Conservation (phyloP, 108 stramenopile genomes). For the Skeletonema tropicum region DNA sequence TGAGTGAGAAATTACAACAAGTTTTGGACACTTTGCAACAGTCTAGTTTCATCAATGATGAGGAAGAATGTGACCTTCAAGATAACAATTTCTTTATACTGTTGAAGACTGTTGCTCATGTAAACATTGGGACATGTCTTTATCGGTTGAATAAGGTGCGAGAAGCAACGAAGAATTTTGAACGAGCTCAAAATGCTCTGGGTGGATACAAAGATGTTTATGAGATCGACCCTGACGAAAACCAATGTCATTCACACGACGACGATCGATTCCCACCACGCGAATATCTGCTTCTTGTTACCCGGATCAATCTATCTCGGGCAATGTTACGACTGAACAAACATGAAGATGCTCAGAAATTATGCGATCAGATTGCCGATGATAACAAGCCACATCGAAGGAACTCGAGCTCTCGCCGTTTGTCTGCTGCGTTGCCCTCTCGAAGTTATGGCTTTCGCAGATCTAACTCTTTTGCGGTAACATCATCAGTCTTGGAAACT, state of each 20-base stretch:
- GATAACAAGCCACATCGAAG: constrained; percentile 24
- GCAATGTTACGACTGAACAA: constrained; percentile 30
- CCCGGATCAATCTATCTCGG: constrained; percentile 31
- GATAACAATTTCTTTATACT: constrained; percentile 10
- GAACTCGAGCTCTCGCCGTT: constrained; percentile 4
- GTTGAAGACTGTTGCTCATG: constrained; percentile 32
- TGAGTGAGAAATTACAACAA: constrained; percentile 17
- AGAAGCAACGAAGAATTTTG: constrained; percentile 39
- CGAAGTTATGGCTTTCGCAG: constrained; percentile 22
- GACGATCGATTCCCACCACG: constrained; percentile 40
- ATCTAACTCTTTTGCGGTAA: constrained; percentile 36
- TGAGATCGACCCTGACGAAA: neutral
- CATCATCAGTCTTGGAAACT: constrained; percentile 19
- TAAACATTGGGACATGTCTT: constrained; percentile 39
- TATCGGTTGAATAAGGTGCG: constrained; percentile 47
- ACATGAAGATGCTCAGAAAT: constrained; percentile 22
- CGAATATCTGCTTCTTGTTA: constrained; percentile 39
- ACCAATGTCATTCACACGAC: constrained; percentile 18
- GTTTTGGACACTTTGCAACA: constrained; percentile 16
- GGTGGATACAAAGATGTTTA: constrained; percentile 5
- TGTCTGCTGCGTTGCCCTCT: constrained; percentile 3
- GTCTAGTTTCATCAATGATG: neutral
- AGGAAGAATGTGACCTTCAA: neutral
- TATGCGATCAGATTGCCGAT: constrained; percentile 25
- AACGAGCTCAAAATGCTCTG: constrained; percentile 24